Conservation (phyloP, 345 rosid species). For the Arabidopsis arenosa region DNA sequence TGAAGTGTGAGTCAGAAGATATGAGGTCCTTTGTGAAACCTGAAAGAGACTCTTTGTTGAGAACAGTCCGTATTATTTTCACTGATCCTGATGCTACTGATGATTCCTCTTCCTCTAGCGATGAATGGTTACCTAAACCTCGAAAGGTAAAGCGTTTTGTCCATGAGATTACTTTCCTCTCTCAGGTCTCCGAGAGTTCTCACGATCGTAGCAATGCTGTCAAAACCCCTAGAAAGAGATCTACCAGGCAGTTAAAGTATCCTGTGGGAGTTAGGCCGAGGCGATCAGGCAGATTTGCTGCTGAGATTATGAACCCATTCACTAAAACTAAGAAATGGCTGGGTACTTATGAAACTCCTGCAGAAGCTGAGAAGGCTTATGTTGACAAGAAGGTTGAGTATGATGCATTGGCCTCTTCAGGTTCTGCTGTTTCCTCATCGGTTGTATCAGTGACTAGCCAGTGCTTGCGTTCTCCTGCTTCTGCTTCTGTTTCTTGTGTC, state of each 20-base stretch:
- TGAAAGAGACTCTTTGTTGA: slow-evolving; percentile 20
- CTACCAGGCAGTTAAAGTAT: slow-evolving; percentile 11
- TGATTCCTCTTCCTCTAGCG: slow-evolving; percentile 79
- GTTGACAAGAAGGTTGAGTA: slow-evolving; percentile 67
- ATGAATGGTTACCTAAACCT: slow-evolving; percentile 50
- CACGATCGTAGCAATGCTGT: slow-evolving; percentile 59
- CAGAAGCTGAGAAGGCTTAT: slow-evolving; percentile 85
- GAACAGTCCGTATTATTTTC: slow-evolving; percentile 68
- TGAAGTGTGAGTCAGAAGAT: slow-evolving; percentile 27
- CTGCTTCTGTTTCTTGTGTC: slow-evolving; percentile 29
- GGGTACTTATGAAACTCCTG: slow-evolving; percentile 71
- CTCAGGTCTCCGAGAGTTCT: slow-evolving; percentile 21
- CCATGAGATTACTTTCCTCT: slow-evolving; percentile 57
- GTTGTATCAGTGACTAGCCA: slow-evolving; percentile 48
- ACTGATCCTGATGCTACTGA: slow-evolving; percentile 88
- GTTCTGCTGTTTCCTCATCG: slow-evolving; percentile 12
- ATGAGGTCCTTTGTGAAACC: slow-evolving; percentile 38
- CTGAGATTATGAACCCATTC: slow-evolving; percentile 77
- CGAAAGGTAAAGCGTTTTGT: slow-evolving; percentile 56
- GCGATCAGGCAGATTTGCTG: slow-evolving; percentile 96
- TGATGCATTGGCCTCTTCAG: slow-evolving; percentile 40
- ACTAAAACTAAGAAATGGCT: slow-evolving; percentile 69
- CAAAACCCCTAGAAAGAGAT: slow-evolving; percentile 40
- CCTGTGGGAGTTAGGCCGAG: slow-evolving; percentile 79
- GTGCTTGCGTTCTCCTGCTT: slow-evolving; percentile 30